Evolutionary conservation across 768 basidiomycete species (phyloP), one percentile per base, ranked within the genome.

Genomic region (Stropharia rugosoannulata): DNA sequence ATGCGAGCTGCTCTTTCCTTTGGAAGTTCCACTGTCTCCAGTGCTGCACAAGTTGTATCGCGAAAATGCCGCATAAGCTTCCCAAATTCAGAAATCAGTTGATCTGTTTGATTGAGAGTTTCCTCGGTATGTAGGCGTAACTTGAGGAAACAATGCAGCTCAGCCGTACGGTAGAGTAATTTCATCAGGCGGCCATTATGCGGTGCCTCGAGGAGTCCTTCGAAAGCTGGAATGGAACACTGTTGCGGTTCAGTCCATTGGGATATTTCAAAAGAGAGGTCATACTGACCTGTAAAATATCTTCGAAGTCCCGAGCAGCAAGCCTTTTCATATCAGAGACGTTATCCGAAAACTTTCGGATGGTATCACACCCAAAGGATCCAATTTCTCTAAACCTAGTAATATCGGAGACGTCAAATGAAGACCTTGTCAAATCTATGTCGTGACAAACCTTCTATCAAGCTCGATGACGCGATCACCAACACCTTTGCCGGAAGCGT

Each of bases 71-170:
- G 49, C 36, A 49, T 39, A 7, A 49, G 37, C 19, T n/a, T n/a
- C n/a, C n/a, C n/a, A n/a, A n/a, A n/a, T n/a, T n/a, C n/a, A n/a
- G n/a, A n/a, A n/a, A n/a, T 44, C 43, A 44, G 4, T 11, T 12
- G 5, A 12, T 44, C 43, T 25, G 25, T 16, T 6, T 19, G 16
- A 25, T 16, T 10, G 9, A 79, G 55, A 3, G 75, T 71, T 1
- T 55, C 19, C 8, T 73, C 67, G 0, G 72, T 74, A 50, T 79
- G 78, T 50, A 76, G 46, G 6, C 70, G 67, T 1, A 78, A 64
- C 55, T 80, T 80, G 1, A 73, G 74, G n/a, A 73, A 64, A 1
- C 66, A 66, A 59, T 79, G 78, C 76, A 1, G 58, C n/a, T n/a
- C n/a, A n/a, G n/a, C n/a, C n/a, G n/a, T n/a, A n/a, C n/a, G n/a